Evolutionary conservation across 2,329 filamentous ascomycete genomes (phyloP).

Genomic region (Alternaria conjuncta): DNA sequence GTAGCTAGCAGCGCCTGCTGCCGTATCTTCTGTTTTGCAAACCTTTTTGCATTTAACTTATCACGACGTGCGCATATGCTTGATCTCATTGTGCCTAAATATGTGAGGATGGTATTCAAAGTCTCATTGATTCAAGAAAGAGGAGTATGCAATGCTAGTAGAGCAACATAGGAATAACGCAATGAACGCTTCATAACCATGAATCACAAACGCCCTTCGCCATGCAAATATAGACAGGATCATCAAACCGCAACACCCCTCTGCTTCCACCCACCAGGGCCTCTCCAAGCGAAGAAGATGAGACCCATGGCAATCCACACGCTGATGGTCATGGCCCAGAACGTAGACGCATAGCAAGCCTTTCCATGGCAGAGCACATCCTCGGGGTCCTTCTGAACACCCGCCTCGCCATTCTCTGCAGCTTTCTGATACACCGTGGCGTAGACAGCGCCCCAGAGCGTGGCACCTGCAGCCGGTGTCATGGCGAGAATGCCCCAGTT

Average conservation of each 20-base stretch:
- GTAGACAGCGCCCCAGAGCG: conserved; percentile 91
- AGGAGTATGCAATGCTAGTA: not conserved
- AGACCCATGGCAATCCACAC: conserved; percentile 78
- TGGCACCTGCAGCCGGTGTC: conserved; percentile 85
- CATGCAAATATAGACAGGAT: conserved; percentile 2
- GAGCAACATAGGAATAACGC: not conserved
- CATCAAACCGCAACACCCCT: conserved; percentile 73
- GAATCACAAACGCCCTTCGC: conserved; percentile 4
- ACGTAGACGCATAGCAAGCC: conserved; percentile 79
- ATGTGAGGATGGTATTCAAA: not conserved
- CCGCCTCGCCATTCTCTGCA: conserved; percentile 53
- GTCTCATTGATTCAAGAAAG: not conserved
- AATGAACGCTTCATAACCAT: conserved; percentile 1
- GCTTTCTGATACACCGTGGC: conserved; percentile 77
- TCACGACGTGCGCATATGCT: too few species aligned
- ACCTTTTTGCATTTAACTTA: not conserved
- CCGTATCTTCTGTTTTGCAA: not conserved
- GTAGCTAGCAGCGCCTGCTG: not conserved
- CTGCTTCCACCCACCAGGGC: conserved; percentile 74
- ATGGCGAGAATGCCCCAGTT: conserved; percentile 97
- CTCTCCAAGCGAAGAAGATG: conserved; percentile 83
- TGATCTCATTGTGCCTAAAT: too few species aligned
- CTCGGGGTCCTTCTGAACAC: conserved; percentile 41
- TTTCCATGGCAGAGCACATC: conserved; percentile 78
- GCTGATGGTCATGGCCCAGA: conserved; percentile 84